These are phyloP conservation scores for Coemansia sp. DNA, from an alignment of 192 early-diverging fungal species.

Conservation along the genomic window DNA sequence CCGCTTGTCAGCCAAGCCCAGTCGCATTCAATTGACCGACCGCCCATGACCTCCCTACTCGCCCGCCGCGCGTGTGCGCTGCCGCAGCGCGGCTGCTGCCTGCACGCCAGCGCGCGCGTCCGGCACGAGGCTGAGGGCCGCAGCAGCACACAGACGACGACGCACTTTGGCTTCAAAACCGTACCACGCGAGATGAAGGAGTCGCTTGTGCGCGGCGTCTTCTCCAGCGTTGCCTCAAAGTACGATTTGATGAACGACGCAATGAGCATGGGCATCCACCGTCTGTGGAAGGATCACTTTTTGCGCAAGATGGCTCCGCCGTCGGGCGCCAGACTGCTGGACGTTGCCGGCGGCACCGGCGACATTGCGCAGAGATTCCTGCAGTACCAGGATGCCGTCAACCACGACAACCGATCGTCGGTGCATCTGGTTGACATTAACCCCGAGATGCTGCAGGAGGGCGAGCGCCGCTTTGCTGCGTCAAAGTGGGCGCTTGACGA, in stretches of 20 bases:
- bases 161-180: constrained; percentile 94
- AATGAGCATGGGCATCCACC: constrained; percentile 91
- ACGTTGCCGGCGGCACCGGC: constrained; percentile 98
- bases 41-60: too few species aligned
- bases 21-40: too few species aligned
- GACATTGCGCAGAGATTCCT: constrained; percentile 97
- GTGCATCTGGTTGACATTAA: constrained; percentile 97
- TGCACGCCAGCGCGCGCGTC: background rate
- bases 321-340: constrained; percentile 80
- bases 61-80: too few species aligned
- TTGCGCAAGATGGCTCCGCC: constrained; percentile 80
- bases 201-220: constrained; percentile 83
- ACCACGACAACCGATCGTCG: constrained; percentile 57
- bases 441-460: constrained; percentile 91
- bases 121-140: too few species aligned
- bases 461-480: constrained; percentile 69
- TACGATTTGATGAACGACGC: constrained; percentile 99
- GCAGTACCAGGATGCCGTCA: constrained; percentile 71
- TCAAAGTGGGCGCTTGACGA: constrained; percentile 46
- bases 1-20: too few species aligned
- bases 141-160: background rate
- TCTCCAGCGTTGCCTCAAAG: constrained; percentile 90
- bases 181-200: constrained; percentile 87
- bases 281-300: constrained; percentile 96
- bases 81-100: too few species aligned